These are phyloP conservation scores for Punctularia strigosozonata DNA, from an alignment of 768 basidiomycete genomes.

Conservation along the genomic window DNA sequence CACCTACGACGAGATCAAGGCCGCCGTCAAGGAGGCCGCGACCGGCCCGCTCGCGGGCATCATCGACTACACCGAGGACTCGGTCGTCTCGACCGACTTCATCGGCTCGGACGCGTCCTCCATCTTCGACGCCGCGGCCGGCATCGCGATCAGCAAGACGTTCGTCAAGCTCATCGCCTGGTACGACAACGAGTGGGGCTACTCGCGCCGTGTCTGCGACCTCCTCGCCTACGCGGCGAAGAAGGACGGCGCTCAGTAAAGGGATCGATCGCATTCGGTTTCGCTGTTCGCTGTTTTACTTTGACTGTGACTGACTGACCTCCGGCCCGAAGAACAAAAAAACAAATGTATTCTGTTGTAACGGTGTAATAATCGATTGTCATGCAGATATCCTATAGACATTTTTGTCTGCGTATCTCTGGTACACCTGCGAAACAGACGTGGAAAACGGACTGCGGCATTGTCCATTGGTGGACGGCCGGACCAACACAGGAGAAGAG, in stretches of 20 bases:
- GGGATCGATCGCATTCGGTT: no score
- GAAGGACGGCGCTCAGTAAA: slow-evolving; percentile 61
- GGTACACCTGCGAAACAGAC: no score
- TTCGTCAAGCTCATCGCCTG: slow-evolving; percentile 96
- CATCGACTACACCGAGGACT: slow-evolving; percentile 86
- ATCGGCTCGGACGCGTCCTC: slow-evolving; percentile 67
- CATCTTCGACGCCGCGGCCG: slow-evolving; percentile 90
- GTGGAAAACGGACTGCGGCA: no score
- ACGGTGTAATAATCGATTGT: no score
- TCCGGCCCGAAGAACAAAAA: no score
- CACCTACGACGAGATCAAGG: slow-evolving; percentile 87
- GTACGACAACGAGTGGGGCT: slow-evolving; percentile 95
- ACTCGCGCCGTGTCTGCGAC: slow-evolving; percentile 89
- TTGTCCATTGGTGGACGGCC: no score
- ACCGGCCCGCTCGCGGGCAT: slow-evolving; percentile 60
- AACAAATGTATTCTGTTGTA: no score
- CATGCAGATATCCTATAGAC: no score
- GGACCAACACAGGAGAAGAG: no score
- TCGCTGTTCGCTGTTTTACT: no score
- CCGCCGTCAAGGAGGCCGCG: slow-evolving; percentile 67
- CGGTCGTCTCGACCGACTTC: slow-evolving; percentile 91
- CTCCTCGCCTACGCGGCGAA: slow-evolving; percentile 72
- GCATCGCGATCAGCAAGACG: slow-evolving; percentile 83
- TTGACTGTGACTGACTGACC: no score
- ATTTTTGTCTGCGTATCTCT: no score